Conservation (phyloP, 495 filamentous ascomycete genomes). For the Podospora conica region DNA sequence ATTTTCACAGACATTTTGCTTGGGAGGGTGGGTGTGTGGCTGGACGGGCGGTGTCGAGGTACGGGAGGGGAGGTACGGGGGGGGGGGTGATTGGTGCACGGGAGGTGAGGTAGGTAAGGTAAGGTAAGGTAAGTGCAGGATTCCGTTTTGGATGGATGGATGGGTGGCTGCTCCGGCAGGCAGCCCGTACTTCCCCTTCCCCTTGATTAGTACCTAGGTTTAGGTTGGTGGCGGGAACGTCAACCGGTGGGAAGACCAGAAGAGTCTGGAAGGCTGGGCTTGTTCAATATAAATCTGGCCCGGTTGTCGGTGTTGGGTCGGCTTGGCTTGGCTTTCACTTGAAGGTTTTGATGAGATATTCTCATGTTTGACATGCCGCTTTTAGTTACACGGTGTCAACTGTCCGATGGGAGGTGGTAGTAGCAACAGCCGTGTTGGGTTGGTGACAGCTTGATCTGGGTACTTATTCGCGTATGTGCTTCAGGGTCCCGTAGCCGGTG, state of each 20-base stretch:
- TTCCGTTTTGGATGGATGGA: not conserved
- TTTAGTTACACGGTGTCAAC: too few relatives aligned
- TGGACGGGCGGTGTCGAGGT: too few relatives aligned
- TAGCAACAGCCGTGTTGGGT: not conserved
- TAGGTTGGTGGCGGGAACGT: not conserved
- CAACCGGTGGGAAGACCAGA: not conserved
- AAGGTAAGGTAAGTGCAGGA: not conserved
- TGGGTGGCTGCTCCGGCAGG: not conserved
- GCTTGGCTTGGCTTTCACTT: too few relatives aligned
- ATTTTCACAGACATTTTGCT: too few relatives aligned
- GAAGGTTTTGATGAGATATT: too few relatives aligned
- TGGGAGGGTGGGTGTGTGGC: too few relatives aligned
- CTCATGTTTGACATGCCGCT: too few relatives aligned
- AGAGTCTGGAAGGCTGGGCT: not conserved
- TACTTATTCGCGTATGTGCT: too few relatives aligned
- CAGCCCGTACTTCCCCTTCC: not conserved
- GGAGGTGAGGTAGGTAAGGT: not conserved
- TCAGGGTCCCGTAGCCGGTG: not conserved
- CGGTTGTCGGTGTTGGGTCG: too few relatives aligned
- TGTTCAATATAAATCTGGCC: too few relatives aligned
- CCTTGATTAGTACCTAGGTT: too few relatives aligned
- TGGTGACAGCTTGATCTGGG: not conserved
- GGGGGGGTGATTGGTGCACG: not conserved
- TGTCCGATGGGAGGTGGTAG: too few relatives aligned
- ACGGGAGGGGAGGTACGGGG: not conserved